Conservation (phyloP, 2,329 filamentous ascomycete genomes). For the Colletotrichum liaoningense region DNA sequence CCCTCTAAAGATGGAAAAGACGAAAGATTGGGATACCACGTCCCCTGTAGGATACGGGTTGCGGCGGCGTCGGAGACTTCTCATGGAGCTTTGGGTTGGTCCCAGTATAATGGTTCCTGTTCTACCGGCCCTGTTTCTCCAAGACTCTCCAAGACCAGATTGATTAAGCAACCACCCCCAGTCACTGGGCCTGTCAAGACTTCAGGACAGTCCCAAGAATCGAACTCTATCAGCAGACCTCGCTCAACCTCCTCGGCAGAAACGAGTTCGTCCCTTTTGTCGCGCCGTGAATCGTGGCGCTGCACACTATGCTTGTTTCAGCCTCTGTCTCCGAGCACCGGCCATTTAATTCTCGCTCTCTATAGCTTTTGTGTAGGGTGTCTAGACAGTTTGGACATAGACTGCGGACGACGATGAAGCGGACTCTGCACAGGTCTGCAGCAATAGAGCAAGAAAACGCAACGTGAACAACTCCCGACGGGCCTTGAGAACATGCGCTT, state of each 20-base stretch:
- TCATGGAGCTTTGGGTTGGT: background rate
- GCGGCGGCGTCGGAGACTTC: background rate
- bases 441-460: background rate
- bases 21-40: background rate
- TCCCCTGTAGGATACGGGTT: background rate
- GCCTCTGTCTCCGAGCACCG: constrained; percentile 1
- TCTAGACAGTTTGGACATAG: no score
- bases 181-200: background rate
- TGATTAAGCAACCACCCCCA: background rate
- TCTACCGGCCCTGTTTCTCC: background rate
- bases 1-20: constrained; percentile 15
- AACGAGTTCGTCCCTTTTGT: constrained; percentile 29
- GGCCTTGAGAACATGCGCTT: background rate
- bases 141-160: background rate
- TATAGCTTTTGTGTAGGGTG: background rate
- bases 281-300: constrained; percentile 8
- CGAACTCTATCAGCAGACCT: background rate
- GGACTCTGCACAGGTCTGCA: background rate
- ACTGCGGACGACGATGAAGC: background rate
- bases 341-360: background rate
- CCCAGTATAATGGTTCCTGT: constrained; percentile 29
- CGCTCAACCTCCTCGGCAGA: background rate
- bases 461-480: background rate
- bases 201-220: constrained; percentile 1
- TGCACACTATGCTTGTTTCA: constrained; percentile 29